A percentile compares a stretch with the other conserved stretches of the same genome.
Conservation (phyloP, 1,284 basidiomycete species). For the Heliocybe sulcata region DNA sequence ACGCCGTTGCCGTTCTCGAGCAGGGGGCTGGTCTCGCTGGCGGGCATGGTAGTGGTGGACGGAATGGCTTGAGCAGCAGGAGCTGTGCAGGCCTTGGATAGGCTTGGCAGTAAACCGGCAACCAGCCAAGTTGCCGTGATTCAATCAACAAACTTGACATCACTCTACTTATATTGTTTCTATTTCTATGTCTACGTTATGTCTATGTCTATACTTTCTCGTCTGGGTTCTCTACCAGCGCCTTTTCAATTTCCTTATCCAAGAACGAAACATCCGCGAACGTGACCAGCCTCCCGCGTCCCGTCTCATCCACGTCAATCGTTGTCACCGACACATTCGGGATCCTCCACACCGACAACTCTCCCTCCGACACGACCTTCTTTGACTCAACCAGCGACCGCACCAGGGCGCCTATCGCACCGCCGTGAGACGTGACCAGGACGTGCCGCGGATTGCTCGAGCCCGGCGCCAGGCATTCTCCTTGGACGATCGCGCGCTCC, state of each 20-base stretch:
- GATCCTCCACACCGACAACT: conserved; percentile 36
- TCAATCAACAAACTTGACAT: background rate
- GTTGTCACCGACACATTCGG: conserved; percentile 55
- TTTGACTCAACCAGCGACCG: conserved; percentile 34
- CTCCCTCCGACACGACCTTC: conserved; percentile 28
- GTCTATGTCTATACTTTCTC: background rate
- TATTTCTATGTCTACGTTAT: too few relatives aligned
- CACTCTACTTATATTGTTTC: background rate
- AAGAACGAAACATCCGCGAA: conserved; percentile 1
- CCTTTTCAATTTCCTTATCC: background rate
- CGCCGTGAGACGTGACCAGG: conserved; percentile 62
- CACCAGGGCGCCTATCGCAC: conserved; percentile 48
- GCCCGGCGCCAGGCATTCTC: conserved; percentile 16
- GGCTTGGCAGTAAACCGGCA: background rate
- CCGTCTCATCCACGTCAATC: background rate
- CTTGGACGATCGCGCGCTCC: conserved; percentile 35
- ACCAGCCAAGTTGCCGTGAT: background rate
- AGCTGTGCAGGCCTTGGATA: background rate
- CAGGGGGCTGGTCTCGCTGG: conserved; percentile 30
- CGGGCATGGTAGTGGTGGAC: conserved; percentile 18
- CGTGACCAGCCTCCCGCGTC: background rate
- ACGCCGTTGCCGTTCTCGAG: conserved; percentile 31
- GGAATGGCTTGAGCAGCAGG: conserved; percentile 5
- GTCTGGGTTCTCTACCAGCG: background rate
- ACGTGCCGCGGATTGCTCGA: conserved; percentile 23